These are phyloP conservation scores for Achaetomiella virescens DNA, from an alignment of 495 filamentous ascomycete genomes.

Conservation along the genomic window DNA sequence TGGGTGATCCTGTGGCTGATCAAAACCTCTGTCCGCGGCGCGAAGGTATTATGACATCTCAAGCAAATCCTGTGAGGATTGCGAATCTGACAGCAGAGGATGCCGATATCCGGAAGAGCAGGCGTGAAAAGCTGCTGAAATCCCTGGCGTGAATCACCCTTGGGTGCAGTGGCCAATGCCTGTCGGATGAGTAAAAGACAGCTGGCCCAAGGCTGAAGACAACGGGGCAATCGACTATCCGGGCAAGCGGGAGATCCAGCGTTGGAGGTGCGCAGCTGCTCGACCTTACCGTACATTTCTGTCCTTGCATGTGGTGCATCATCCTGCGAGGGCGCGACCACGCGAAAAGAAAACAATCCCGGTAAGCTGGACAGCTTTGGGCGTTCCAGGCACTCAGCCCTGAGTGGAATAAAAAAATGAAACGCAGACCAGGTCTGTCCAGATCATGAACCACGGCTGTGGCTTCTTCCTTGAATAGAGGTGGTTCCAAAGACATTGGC, in stretches of 20 bases:
- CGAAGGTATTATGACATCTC: no score
- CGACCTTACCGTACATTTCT: constrained; percentile 8
- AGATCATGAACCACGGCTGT: neutral
- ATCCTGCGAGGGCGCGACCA: neutral
- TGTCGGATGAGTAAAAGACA: no score
- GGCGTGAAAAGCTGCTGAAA: no score
- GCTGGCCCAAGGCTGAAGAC: neutral
- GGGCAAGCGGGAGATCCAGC: neutral
- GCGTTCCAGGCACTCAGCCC: neutral
- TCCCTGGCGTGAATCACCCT: no score
- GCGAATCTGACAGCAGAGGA: no score
- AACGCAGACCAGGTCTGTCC: neutral
- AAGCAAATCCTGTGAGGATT: no score
- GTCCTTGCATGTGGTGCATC: neutral
- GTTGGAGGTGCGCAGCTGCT: neutral
- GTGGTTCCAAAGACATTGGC: neutral
- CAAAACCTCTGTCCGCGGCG: no score
- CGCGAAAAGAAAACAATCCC: neutral
- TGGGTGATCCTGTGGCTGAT: no score
- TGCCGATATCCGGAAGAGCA: no score
- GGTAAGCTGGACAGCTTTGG: neutral
- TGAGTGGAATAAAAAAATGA: neutral
- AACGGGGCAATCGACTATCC: neutral
- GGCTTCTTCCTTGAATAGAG: neutral
- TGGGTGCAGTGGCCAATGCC: no score